Conservation (phyloP, 371 early-diverging fungal genomes). For the Apophysomyces variabilis region DNA sequence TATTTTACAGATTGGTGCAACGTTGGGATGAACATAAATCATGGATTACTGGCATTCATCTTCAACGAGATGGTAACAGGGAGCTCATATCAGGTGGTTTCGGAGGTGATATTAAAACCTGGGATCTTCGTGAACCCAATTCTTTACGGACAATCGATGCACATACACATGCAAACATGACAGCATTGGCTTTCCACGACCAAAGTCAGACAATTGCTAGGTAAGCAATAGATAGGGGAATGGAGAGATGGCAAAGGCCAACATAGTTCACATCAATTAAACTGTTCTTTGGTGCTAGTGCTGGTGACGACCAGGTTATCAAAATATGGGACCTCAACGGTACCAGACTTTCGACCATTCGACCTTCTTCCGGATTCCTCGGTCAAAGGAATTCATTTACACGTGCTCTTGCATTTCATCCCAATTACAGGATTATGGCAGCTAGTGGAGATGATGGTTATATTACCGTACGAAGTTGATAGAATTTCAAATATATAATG, state of each 20-base stretch:
- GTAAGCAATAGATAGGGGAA: slow-evolving; percentile 38
- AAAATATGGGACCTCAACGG: slow-evolving; percentile 71
- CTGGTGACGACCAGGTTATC: slow-evolving; percentile 65
- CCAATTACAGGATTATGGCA: slow-evolving; percentile 61
- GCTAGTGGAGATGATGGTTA: slow-evolving; percentile 55
- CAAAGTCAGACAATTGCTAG: slow-evolving; percentile 71
- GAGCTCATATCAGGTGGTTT: slow-evolving; percentile 63
- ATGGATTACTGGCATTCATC: slow-evolving; percentile 66
- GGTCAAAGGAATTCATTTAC: slow-evolving; percentile 55
- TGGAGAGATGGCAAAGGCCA: neutral
- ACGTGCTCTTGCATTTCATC: slow-evolving; percentile 57
- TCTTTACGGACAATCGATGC: slow-evolving; percentile 56
- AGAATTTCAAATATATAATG: slow-evolving; percentile 3
- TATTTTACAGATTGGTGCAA: slow-evolving; percentile 52
- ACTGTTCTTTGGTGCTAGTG: slow-evolving; percentile 43
- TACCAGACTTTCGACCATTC: slow-evolving; percentile 54
- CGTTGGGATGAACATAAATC: slow-evolving; percentile 70
- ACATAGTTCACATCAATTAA: neutral
- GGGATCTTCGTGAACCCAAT: slow-evolving; percentile 76
- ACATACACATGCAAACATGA: slow-evolving; percentile 60
- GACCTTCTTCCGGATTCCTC: slow-evolving; percentile 65
- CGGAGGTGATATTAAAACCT: slow-evolving; percentile 80
- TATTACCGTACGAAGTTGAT: slow-evolving; percentile 40
- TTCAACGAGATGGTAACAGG: slow-evolving; percentile 67
- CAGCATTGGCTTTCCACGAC: slow-evolving; percentile 73